Base-by-base conservation (phyloP, 805 yeast genomes). In the Saccharomyces mikatae region DNA sequence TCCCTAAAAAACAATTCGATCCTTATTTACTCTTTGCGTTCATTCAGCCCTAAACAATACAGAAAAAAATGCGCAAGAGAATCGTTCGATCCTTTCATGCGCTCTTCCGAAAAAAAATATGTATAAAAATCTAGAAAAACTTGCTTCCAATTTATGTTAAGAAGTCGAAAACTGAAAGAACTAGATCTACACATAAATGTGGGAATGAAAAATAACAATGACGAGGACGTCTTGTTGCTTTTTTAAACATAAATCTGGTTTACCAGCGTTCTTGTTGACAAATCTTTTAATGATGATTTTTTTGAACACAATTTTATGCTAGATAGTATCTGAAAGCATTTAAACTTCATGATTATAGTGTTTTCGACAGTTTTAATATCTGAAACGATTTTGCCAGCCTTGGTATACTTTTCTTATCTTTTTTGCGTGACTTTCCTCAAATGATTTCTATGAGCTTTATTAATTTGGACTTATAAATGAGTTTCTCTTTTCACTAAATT, bases 301-400 rank as follows among this genome's bases (percentile, higher is more conserved):
- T 60, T 54, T 51, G 55, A 62, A 66, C 69, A 62, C 69, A 31
- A 31, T 51, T 58, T 57, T 53, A 61, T 53, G 72, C 72, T 68
- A 68, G 72, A 68, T 68, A 68, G 72, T 68, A 68, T 67, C 64
- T 66, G 71, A 68, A 63, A 61, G 62, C 44, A 36, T 52, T 53
- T 47, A 54, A 31, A 53, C 60, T 57, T 64, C 21, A 62, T 67
- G 71, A 65, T 68, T 65, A 47, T 32, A 56, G 69, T 64, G 69
- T 63, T 62, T 51, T 59, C 56, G 50, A 56, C 63, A 60, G 54
- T 58, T 50, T 53, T 48, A 58, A 58, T 59, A 52, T 57, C 61
- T 62, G 44, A 36, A 17, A 8, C 44, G 17, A 36, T 36, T 36
- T 36, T 36, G 44, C 8, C 6, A 6, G 11, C 10, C 22, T 17